Evolutionary conservation across 1,284 basidiomycete species (phyloP).

Genomic region (Ganoderma leucocontextum): DNA sequence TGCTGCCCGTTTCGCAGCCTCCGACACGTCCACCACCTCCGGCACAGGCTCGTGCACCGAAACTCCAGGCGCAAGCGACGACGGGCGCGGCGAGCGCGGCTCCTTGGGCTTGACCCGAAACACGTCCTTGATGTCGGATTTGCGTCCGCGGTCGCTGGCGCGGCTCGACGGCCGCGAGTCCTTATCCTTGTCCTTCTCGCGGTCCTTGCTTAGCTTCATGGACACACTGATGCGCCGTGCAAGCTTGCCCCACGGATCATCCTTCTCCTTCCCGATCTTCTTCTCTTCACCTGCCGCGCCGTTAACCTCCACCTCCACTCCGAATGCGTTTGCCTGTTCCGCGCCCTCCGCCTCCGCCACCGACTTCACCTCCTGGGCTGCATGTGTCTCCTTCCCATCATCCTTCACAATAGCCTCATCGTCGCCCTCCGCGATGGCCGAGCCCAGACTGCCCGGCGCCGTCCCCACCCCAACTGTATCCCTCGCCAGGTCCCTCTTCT

Average conservation of each 20-base stretch:
- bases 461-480: slow-evolving; percentile 20
- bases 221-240: slow-evolving; percentile 63
- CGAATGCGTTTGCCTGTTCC: slow-evolving; percentile 27
- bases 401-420: slow-evolving; percentile 4
- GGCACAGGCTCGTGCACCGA: slow-evolving; percentile 27
- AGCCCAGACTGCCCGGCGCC: slow-evolving; percentile 11
- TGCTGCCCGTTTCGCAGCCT: slow-evolving; percentile 13
- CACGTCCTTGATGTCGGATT: slow-evolving; percentile 31
- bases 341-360: slow-evolving; percentile 31
- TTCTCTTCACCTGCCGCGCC: slow-evolving; percentile 16
- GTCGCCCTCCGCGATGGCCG: slow-evolving; percentile 27
- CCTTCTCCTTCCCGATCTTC: slow-evolving; percentile 43
- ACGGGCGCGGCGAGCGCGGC: slow-evolving; percentile 21
- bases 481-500: slow-evolving; percentile 30
- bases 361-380: slow-evolving; percentile 14
- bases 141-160: slow-evolving; percentile 30
- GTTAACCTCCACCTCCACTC: slow-evolving; percentile 33
- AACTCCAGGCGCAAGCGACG: slow-evolving; percentile 21
- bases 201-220: slow-evolving; percentile 53
- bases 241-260: slow-evolving; percentile 64
- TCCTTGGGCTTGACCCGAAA: slow-evolving; percentile 29
- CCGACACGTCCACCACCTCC: slow-evolving; percentile 26
- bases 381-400: background rate
- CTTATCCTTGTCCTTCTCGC: slow-evolving; percentile 31
- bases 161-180: slow-evolving; percentile 32